Evolutionary conservation across 805 yeast genomes (phyloP), one percentile per base, ranked within the genome.

Genomic region (Cyberlindnera sargentensis): DNA sequence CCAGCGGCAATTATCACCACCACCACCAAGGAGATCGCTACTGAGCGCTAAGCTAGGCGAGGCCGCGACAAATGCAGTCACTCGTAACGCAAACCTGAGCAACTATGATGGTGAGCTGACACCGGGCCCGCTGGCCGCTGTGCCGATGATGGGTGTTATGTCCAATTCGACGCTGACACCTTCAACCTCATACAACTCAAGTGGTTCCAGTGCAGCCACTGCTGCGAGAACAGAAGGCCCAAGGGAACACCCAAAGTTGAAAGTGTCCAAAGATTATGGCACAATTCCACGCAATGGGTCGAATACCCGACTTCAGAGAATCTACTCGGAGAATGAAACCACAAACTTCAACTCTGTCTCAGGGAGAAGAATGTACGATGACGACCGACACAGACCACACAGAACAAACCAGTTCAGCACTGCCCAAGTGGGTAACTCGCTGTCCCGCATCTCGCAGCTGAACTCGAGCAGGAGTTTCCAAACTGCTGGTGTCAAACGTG

Each of bases 261-360:
- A 26, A 11, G 26, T 30, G 26, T 37, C 40, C 20, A 37, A 37
- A 4, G 40, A 37, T 34, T 37, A 37, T 37, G 40, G 40, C 4
- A 30, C 34, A 15, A 30, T 37, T 37, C 29, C n/a, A 3, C 31
- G 15, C 10, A 36, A 28, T n/a, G 30, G 31, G 23, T 49, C 63
- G 5, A 51, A 52, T 20, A 41, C 51, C 3, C 66, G 65, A 42
- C 53, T 76, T 34, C 68, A 75, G 9, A 66, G 83, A 52, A 78
- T 80, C 0, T 80, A 73, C 53, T 82, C 88, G 3, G 89, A 81
- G 49, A 74, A 73, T 24, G 89, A 82, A 52, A 73, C 76, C 34
- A 71, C 73, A 31, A 78, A 79, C 47, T 82, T 79, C 59, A 77
- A 78, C 52, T 65, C 63, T 30, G 61, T 65, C 37, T 75, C 79